phyloP scores from a whole-genome alignment of 768 basidiomycete species.

The Chlorophyllum brunneum region DNA sequence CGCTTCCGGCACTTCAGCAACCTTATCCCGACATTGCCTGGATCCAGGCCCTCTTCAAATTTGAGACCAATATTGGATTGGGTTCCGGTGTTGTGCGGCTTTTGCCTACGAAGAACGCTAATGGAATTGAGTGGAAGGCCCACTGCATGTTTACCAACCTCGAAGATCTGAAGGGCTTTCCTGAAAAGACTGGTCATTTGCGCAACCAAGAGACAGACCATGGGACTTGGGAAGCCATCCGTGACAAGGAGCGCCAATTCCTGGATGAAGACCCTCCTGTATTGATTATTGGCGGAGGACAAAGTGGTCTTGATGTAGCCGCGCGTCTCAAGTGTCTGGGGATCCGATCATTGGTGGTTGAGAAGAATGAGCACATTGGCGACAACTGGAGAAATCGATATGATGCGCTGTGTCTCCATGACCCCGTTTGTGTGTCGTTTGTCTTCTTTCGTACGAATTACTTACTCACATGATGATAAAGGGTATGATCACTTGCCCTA shows the following conservation, averaged over 20 bases:
- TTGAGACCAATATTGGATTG: conserved; percentile 46
- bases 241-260: conserved; percentile 29
- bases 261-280: conserved; percentile 45
- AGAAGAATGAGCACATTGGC: conserved; percentile 56
- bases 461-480: conserved; percentile 16
- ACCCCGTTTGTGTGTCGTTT: conserved; percentile 55
- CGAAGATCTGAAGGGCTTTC: conserved; percentile 47
- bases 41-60: conserved; percentile 54
- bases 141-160: conserved; percentile 58
- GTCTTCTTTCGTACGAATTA: conserved; percentile 1
- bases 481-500: conserved; percentile 60
- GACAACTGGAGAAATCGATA: conserved; percentile 68
- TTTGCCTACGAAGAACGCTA: conserved; percentile 31
- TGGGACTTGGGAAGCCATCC: conserved; percentile 50
- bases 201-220: conserved; percentile 42
- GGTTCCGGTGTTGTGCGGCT: conserved; percentile 53
- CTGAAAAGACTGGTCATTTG: conserved; percentile 44
- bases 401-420: conserved; percentile 62
- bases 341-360: conserved; percentile 57
- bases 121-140: conserved; percentile 49
- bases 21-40: conserved; percentile 53
- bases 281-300: conserved; percentile 62
- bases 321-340: conserved; percentile 62
- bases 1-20: conserved; percentile 25
- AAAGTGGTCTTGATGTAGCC: conserved; percentile 62